Percentiles rank a stretch among this genome's conserved stretches.
These are phyloP conservation scores for Durio zibethinus DNA, from an alignment of 345 rosid species.

Conservation along the genomic window DNA sequence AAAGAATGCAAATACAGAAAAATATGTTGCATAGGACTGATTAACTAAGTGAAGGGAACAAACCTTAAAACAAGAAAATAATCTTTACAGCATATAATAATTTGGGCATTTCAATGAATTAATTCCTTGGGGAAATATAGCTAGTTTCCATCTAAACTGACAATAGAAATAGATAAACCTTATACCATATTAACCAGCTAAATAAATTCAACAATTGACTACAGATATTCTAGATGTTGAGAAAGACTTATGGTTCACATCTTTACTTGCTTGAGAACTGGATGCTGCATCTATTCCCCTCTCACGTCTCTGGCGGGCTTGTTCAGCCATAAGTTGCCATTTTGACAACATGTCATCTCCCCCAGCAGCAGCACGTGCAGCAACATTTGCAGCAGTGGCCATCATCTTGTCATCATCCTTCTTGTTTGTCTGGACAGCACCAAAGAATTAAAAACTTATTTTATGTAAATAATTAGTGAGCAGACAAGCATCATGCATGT, in stretches of 20 bases:
- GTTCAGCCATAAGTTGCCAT: conserved; percentile 96
- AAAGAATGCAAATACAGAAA: background rate
- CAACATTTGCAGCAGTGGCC: conserved; percentile 92
- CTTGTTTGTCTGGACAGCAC: conserved; percentile 47
- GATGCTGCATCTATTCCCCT: conserved; percentile 48
- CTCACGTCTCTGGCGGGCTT: conserved; percentile 75
- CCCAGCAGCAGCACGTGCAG: conserved; percentile 91
- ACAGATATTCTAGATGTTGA: too few relatives aligned
- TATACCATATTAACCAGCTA: background rate
- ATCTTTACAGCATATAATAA: background rate
- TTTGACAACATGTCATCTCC: conserved; percentile 83
- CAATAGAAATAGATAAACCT: background rate
- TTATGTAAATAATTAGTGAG: background rate
- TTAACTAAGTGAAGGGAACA: background rate
- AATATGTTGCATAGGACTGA: background rate
- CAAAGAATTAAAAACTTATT: conserved; percentile 5
- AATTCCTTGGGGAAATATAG: background rate
- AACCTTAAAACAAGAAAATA: background rate
- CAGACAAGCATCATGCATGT: background rate
- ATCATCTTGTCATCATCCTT: conserved; percentile 97
- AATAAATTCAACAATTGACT: background rate
- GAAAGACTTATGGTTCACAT: too few relatives aligned
- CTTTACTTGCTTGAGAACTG: conserved; percentile 40
- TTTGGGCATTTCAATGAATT: background rate
- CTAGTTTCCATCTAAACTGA: background rate